A percentile compares a stretch with the other conserved stretches of the same genome.
phyloP scores from a whole-genome alignment of 306 rosid genomes.

The Datisca glomerata region DNA sequence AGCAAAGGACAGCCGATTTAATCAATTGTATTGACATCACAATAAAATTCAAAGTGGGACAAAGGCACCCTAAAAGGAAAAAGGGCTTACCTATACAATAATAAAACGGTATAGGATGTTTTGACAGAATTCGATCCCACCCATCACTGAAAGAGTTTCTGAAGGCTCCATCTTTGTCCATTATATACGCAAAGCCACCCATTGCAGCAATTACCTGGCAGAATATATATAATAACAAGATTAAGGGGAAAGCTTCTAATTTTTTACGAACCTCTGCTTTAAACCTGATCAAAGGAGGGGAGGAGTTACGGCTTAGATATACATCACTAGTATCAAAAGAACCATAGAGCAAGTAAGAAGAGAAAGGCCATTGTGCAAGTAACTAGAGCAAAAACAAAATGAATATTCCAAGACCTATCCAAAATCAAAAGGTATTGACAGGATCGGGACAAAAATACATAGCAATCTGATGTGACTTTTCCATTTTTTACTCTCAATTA shows the following conservation, averaged over 20 bases:
- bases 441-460: too few species aligned
- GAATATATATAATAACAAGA: too few species aligned
- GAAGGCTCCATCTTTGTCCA: constrained; percentile 94
- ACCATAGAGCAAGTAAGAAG: too few species aligned
- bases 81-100: constrained; percentile 70
- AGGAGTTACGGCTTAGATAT: too few species aligned
- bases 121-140: constrained; percentile 94
- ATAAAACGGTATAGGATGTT: constrained; percentile 93
- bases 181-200: constrained; percentile 79
- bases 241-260: too few species aligned
- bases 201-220: constrained; percentile 72
- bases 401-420: too few species aligned
- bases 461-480: too few species aligned
- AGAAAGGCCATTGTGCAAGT: too few species aligned
- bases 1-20: background rate
- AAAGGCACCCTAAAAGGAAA: background rate
- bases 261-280: too few species aligned
- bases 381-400: constrained; percentile 14
- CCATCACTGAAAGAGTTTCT: constrained; percentile 92
- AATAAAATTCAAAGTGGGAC: background rate
- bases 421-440: constrained; percentile 9
- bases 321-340: too few species aligned
- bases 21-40: background rate
- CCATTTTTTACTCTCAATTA: too few species aligned
- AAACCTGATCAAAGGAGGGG: too few species aligned